Evolutionary conservation across 2,329 filamentous ascomycete genomes (phyloP).

Genomic region (Mycosphaerella sp.): DNA sequence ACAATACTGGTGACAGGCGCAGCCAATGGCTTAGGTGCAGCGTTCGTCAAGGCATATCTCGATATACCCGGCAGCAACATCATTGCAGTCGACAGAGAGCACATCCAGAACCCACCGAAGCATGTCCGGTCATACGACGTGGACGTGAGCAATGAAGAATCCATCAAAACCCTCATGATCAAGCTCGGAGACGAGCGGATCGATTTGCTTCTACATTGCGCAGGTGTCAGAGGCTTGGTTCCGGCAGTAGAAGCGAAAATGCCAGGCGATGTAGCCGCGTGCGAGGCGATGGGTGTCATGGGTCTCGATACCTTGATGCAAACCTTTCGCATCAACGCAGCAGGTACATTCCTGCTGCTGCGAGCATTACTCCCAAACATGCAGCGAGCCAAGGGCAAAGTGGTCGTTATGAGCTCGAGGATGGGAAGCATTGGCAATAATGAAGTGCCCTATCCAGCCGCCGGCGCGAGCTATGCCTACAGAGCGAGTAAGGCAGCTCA

Average conservation of each 20-base stretch:
- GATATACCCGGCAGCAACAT: conserved; percentile 23
- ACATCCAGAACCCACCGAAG: conserved; percentile 9
- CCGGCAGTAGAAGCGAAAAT: conserved; percentile 24
- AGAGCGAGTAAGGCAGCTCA: conserved; percentile 44
- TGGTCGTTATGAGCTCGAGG: conserved; percentile 41
- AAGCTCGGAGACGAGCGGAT: conserved; percentile 27
- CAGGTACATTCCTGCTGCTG: conserved; percentile 40
- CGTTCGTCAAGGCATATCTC: conserved; percentile 31
- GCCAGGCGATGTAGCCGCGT: conserved; percentile 35
- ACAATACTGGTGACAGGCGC: conserved; percentile 36
- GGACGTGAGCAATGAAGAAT: conserved; percentile 28
- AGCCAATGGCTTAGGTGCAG: conserved; percentile 36
- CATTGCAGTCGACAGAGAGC: conserved; percentile 31
- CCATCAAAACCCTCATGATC: conserved; percentile 24
- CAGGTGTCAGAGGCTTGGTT: conserved; percentile 43
- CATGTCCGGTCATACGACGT: conserved; percentile 24
- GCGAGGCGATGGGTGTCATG: conserved; percentile 41
- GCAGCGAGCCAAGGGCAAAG: conserved; percentile 27
- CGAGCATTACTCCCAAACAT: conserved; percentile 37
- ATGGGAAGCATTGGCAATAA: conserved; percentile 43
- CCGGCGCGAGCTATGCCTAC: conserved; percentile 44
- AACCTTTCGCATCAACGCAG: conserved; percentile 40
- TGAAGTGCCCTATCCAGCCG: conserved; percentile 19
- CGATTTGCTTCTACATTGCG: conserved; percentile 40
- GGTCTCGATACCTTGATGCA: conserved; percentile 35